These are phyloP conservation scores for Mycena leptocephala DNA, from an alignment of 768 basidiomycete species.

Conservation along the genomic window DNA sequence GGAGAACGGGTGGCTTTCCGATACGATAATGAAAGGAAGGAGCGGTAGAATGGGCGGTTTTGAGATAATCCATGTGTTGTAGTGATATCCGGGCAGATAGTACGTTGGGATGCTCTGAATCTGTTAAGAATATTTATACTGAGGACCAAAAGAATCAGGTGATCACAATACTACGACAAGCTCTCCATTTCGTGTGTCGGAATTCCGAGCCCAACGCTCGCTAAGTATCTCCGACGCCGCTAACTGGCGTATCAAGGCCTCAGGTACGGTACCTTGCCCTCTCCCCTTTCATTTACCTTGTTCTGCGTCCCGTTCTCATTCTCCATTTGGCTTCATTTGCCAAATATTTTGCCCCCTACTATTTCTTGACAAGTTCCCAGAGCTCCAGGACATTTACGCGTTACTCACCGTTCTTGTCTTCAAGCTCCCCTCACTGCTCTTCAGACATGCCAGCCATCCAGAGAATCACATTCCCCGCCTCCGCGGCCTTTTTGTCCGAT, in stretches of 20 bases:
- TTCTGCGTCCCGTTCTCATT: not conserved
- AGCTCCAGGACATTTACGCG: not conserved
- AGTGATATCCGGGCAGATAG: not conserved
- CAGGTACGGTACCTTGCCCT: not conserved
- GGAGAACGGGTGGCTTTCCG: not conserved
- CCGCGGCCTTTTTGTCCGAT: not conserved
- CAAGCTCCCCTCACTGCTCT: not conserved
- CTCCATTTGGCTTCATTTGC: not conserved
- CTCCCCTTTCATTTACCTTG: not conserved
- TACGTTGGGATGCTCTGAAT: not conserved
- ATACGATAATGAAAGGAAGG: not conserved
- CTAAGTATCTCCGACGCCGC: not conserved
- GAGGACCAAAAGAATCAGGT: not conserved
- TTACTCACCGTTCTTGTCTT: not conserved
- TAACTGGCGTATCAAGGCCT: not conserved
- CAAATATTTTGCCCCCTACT: not conserved
- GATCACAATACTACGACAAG: not conserved
- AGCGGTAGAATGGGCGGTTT: not conserved
- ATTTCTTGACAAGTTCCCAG: not conserved
- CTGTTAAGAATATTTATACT: not conserved
- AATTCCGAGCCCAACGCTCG: not conserved
- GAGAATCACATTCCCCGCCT: not conserved
- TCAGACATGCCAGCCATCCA: not conserved
- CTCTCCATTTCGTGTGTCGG: not conserved
- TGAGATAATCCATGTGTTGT: not conserved